Conservation (phyloP, 495 filamentous ascomycete genomes). For the Aspergillus ostianus region DNA sequence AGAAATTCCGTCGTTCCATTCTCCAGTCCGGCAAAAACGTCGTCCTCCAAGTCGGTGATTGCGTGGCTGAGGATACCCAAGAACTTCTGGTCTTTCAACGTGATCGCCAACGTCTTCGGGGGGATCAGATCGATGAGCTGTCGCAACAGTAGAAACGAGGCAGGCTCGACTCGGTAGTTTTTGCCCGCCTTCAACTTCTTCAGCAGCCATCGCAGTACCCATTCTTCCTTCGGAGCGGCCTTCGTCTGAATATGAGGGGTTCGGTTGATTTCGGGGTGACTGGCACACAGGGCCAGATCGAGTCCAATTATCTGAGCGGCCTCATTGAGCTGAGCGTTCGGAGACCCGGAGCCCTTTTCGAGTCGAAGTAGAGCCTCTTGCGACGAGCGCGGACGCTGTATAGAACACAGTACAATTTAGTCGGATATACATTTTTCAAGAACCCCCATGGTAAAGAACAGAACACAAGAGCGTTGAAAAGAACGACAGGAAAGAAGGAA, state of each 20-base stretch:
- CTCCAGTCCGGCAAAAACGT: slow-evolving; percentile 32
- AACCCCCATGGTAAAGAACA: not conserved
- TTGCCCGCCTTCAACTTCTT: slow-evolving; percentile 53
- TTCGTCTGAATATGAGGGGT: slow-evolving; percentile 24
- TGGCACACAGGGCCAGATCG: slow-evolving; percentile 38
- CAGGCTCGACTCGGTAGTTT: slow-evolving; percentile 43
- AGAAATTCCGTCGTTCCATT: slow-evolving; percentile 23
- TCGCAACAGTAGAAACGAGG: slow-evolving; percentile 49
- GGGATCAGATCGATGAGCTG: slow-evolving; percentile 48
- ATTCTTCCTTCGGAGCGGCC: slow-evolving; percentile 57
- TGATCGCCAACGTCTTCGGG: slow-evolving; percentile 43
- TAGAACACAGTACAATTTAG: slow-evolving; percentile 16
- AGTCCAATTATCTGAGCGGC: slow-evolving; percentile 49
- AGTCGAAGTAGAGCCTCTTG: slow-evolving; percentile 52
- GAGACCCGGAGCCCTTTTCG: slow-evolving; percentile 47
- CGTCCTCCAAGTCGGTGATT: slow-evolving; percentile 38
- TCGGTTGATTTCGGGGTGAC: slow-evolving; percentile 33
- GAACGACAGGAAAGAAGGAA: not conserved
- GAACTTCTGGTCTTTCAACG: slow-evolving; percentile 52
- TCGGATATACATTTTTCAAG: not conserved
- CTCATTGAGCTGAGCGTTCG: slow-evolving; percentile 40
- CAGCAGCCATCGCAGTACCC: slow-evolving; percentile 66
- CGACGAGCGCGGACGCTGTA: slow-evolving; percentile 42
- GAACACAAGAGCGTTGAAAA: not conserved
- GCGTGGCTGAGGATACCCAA: slow-evolving; percentile 40